A percentile compares a stretch with the other conserved stretches of the same genome.
Conservation (phyloP, 202 grass and related monocot genomes). For the Setaria italica region DNA sequence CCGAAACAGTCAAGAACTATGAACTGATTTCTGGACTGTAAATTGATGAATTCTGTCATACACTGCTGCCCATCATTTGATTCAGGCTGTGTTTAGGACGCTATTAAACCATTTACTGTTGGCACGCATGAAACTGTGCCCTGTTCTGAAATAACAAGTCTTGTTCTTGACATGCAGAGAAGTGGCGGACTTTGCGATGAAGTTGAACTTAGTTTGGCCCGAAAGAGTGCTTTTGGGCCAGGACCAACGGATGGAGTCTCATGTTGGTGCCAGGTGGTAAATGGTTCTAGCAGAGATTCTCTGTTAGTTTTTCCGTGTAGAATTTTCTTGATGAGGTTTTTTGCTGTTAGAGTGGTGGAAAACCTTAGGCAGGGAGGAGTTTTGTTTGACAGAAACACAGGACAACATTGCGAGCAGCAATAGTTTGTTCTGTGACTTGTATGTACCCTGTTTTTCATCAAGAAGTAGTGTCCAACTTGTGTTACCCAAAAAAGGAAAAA, state of each 20-base stretch:
- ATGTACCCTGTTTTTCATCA: slow-evolving; percentile 38
- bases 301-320: slow-evolving; percentile 37
- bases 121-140: slow-evolving; percentile 9
- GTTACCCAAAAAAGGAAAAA: neutral
- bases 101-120: slow-evolving; percentile 20
- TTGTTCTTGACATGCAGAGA: slow-evolving; percentile 71
- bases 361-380: slow-evolving; percentile 30
- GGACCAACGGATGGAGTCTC: slow-evolving; percentile 68
- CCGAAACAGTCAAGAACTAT: neutral
- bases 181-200: slow-evolving; percentile 95
- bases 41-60: neutral
- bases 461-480: neutral
- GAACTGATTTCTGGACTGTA: neutral
- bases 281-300: slow-evolving; percentile 54
- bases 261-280: slow-evolving; percentile 55
- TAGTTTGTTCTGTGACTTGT: slow-evolving; percentile 28
- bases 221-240: slow-evolving; percentile 91
- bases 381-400: slow-evolving; percentile 9
- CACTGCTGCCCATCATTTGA: neutral
- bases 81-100: neutral
- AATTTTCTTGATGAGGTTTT: slow-evolving; percentile 35
- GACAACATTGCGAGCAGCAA: neutral
- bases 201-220: slow-evolving; percentile 90
- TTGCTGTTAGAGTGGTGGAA: slow-evolving; percentile 32
- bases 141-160: slow-evolving; percentile 17